Evolutionary conservation across 2,329 filamentous ascomycete genomes (phyloP).

Genomic region (Aspergillus sp.): DNA sequence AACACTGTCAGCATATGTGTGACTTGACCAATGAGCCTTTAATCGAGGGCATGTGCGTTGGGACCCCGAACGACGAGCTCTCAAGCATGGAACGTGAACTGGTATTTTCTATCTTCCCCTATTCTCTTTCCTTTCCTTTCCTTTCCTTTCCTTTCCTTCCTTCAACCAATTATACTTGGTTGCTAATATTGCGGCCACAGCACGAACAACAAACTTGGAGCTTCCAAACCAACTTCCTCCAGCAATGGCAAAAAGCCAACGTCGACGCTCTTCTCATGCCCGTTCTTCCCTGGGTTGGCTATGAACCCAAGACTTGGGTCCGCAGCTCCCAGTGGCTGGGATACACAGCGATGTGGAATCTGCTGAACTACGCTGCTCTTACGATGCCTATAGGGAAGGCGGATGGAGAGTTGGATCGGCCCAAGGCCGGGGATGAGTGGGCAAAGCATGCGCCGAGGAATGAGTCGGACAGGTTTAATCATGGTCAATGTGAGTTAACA

Average conservation of each 20-base stretch:
- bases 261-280: conserved; percentile 26
- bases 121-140: too few species aligned
- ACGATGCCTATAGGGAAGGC: conserved; percentile 36
- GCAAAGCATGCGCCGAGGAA: conserved; percentile 30
- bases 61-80: conserved; percentile 18
- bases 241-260: conserved; percentile 17
- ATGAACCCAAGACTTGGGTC: conserved; percentile 22
- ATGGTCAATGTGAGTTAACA: conserved; percentile 20
- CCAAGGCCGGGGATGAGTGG: conserved; percentile 26
- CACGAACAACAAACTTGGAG: conserved; percentile 14
- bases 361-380: conserved; percentile 27
- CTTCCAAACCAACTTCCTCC: conserved; percentile 13
- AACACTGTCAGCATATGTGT: conserved; percentile 18
- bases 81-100: conserved; percentile 14
- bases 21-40: conserved; percentile 21
- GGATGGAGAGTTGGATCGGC: conserved; percentile 25
- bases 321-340: conserved; percentile 25
- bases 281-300: conserved; percentile 21
- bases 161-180: too few species aligned
- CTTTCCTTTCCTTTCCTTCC: too few species aligned
- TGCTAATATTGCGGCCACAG: conserved; percentile 1
- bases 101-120: conserved; percentile 2
- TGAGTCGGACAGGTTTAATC: conserved; percentile 42
- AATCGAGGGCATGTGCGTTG: conserved; percentile 27
- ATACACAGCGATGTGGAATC: conserved; percentile 29